A percentile compares a stretch with the other conserved stretches of the same genome.
Conservation (phyloP, 1,284 basidiomycete species). For the Phellinidium pouzarii region DNA sequence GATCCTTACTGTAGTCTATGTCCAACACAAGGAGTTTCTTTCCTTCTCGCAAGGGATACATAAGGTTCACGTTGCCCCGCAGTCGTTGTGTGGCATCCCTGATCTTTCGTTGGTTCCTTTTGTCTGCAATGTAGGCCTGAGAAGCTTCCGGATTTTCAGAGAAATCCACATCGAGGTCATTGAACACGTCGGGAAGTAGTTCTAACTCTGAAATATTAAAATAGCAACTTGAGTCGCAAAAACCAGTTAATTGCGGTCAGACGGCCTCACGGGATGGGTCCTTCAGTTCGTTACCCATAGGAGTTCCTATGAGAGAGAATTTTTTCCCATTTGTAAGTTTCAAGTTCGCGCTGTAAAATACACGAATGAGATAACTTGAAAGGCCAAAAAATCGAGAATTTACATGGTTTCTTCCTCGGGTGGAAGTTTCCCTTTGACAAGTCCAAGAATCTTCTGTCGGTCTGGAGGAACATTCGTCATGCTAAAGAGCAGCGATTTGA, state of each 20-base stretch:
- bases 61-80: slow-evolving; percentile 54
- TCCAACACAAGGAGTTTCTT: slow-evolving; percentile 82
- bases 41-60: slow-evolving; percentile 67
- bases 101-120: slow-evolving; percentile 73
- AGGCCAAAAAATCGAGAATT: slow-evolving; percentile 22
- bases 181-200: slow-evolving; percentile 64
- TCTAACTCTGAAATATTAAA: slow-evolving; percentile 42
- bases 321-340: slow-evolving; percentile 57
- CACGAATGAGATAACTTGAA: slow-evolving; percentile 11
- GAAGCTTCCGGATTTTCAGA: slow-evolving; percentile 51
- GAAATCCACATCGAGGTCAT: slow-evolving; percentile 78
- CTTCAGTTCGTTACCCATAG: slow-evolving; percentile 76
- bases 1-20: slow-evolving; percentile 75
- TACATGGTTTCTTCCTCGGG: slow-evolving; percentile 66
- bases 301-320: slow-evolving; percentile 78
- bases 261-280: slow-evolving; percentile 52
- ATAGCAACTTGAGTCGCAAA: background rate
- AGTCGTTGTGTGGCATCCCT: slow-evolving; percentile 63
- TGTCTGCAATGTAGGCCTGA: slow-evolving; percentile 60
- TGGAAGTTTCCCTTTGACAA: slow-evolving; percentile 81
- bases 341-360: slow-evolving; percentile 45
- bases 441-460: slow-evolving; percentile 83
- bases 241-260: background rate
- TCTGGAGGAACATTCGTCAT: slow-evolving; percentile 80
- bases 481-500: slow-evolving; percentile 58